These are phyloP conservation scores for Termitomyces sp. DNA, from an alignment of 768 basidiomycete species.

Conservation along the genomic window DNA sequence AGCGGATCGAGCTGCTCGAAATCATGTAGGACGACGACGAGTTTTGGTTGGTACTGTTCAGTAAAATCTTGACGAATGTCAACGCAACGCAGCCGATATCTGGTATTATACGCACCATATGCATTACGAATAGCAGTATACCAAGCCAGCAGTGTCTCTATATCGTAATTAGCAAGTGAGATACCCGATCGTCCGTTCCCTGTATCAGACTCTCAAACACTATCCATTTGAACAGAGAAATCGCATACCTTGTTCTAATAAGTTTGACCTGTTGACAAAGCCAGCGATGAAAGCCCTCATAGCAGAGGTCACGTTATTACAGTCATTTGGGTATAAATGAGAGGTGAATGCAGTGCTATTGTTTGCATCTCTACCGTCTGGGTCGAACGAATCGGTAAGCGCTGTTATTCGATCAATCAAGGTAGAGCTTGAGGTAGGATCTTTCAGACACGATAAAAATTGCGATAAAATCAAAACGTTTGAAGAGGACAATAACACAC, in stretches of 20 bases:
- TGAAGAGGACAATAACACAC: conserved; percentile 27
- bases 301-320: conserved; percentile 40
- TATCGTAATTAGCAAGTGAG: conserved; percentile 58
- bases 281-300: conserved; percentile 54
- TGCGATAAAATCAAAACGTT: background rate
- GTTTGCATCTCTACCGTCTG: conserved; percentile 6
- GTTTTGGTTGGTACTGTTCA: conserved; percentile 23
- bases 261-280: conserved; percentile 37
- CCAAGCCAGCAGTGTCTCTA: conserved; percentile 57
- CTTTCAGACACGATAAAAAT: conserved; percentile 16
- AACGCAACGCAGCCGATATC: background rate
- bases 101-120: conserved; percentile 25
- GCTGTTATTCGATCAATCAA: conserved; percentile 41
- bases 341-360: conserved; percentile 24
- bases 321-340: conserved; percentile 58
- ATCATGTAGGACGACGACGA: conserved; percentile 64
- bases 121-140: conserved; percentile 36
- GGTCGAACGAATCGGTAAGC: conserved; percentile 25
- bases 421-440: conserved; percentile 38
- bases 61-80: conserved; percentile 3
- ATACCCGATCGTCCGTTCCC: conserved; percentile 43
- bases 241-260: conserved; percentile 19
- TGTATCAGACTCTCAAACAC: conserved; percentile 12
- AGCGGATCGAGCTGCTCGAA: conserved; percentile 66
- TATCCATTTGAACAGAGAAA: background rate